These are phyloP conservation scores for Pleochaeta shiraiana DNA, from an alignment of 2,329 filamentous ascomycete genomes.

Conservation along the genomic window DNA sequence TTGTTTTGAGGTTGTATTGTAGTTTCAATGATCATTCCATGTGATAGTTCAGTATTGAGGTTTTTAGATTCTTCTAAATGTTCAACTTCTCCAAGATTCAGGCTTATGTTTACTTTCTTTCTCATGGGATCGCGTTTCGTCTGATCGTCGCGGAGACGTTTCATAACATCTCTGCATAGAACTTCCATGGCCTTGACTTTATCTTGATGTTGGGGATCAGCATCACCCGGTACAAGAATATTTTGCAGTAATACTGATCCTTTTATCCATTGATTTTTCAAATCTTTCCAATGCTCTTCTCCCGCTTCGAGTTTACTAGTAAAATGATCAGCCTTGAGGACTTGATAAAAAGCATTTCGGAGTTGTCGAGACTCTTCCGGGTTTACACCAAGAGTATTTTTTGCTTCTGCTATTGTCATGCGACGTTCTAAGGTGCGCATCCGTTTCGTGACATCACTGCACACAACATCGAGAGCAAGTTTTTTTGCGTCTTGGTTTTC, in stretches of 20 bases:
- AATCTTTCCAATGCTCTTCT: constrained; percentile 43
- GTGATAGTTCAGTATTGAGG: constrained; percentile 11
- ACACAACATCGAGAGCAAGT: constrained; percentile 57
- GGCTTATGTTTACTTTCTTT: constrained; percentile 21
- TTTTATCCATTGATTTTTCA: constrained; percentile 47
- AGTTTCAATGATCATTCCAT: constrained; percentile 14
- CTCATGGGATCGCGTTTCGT: constrained; percentile 29
- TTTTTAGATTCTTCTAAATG: constrained; percentile 3
- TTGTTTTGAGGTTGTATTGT: constrained; percentile 16
- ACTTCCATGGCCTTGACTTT: constrained; percentile 47
- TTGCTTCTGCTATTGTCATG: constrained; percentile 56
- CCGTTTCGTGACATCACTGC: constrained; percentile 61
- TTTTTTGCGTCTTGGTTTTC: constrained; percentile 37
- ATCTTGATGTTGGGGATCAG: constrained; percentile 28
- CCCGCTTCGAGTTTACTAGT: constrained; percentile 54
- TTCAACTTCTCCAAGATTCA: constrained; percentile 9
- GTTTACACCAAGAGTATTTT: constrained; percentile 47
- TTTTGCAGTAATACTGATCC: constrained; percentile 31
- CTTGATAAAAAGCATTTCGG: constrained; percentile 41
- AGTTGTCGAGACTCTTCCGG: constrained; percentile 44
- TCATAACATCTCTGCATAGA: constrained; percentile 55
- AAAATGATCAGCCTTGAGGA: constrained; percentile 42
- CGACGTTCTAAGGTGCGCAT: constrained; percentile 41
- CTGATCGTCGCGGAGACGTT: constrained; percentile 48
- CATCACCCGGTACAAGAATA: constrained; percentile 28